Base-by-base conservation (phyloP, 257 asterid genomes). In the Nicotiana sylvestris region DNA sequence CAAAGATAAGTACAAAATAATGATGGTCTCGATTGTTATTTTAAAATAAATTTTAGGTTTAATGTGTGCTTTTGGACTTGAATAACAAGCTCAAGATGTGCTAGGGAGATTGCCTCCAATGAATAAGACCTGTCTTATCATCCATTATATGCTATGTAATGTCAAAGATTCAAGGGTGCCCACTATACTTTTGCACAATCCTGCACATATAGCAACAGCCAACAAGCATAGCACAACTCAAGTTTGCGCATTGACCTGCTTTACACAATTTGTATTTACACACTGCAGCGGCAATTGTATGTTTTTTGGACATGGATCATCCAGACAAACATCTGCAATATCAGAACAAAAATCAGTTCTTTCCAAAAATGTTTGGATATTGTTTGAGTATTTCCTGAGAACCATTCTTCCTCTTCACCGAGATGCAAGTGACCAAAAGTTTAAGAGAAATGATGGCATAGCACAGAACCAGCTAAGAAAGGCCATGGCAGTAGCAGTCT, bases 401-500 rank as follows among this genome's bases (percentile, higher is more conserved):
- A 53, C 66, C 33, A 43, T 43, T 8, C 11, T 43, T 27, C 51
- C 21, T 84, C 79, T 80, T 88, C 89, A 91, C 82, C 97, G 85
- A 25, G 99, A 93, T 82, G 98, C 98, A 83, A 96, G 90, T 6
- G 98, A 92, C 99, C 98, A 96, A 83, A 92, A 96, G 66, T 92
- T 94, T 35, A 94, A 83, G 83, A 94, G 86, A 83, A 94, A 96
- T 0, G 98, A 96, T 5, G 99, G 99, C 17, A 94, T 80, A 2
- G 98, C 92, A 27, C 94, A 86, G 82, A 96, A 96, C 98, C 98
- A 96, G 89, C 98, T 89, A 67, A 96, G 93, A 87, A 96, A 96
- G 74, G 99, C 93, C 98, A 94, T 96, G 25, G 99, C 97, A 33
- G 99, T 94, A 37, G 99, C 95, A 53, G 97, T 90, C 90, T 94